Conservation (phyloP, 2,329 filamentous ascomycete genomes). For the Pezicula radicicola region DNA sequence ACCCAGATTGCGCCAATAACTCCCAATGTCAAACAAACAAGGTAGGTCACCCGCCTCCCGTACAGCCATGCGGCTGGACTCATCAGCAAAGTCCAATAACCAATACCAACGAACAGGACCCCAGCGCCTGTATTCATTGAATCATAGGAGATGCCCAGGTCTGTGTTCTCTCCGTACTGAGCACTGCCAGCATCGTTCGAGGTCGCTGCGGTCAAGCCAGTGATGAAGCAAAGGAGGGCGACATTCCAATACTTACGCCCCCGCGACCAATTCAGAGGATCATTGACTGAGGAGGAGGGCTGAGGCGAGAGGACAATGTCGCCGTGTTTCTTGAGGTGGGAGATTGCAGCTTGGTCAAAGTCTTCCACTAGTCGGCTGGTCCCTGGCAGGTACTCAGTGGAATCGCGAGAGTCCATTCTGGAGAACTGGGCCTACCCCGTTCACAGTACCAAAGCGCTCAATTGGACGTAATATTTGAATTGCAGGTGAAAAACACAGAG, state of each 20-base stretch:
- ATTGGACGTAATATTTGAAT: background rate
- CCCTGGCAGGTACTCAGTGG: slow-evolving; percentile 17
- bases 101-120: slow-evolving; percentile 52
- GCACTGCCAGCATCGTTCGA: slow-evolving; percentile 53
- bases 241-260: slow-evolving; percentile 48
- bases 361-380: slow-evolving; percentile 20
- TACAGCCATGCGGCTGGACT: slow-evolving; percentile 52
- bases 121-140: slow-evolving; percentile 55
- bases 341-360: slow-evolving; percentile 9
- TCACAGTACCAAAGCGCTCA: background rate
- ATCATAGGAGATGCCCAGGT: slow-evolving; percentile 48
- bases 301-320: slow-evolving; percentile 51
- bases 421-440: background rate
- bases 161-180: slow-evolving; percentile 43
- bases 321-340: slow-evolving; percentile 22
- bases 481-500: background rate
- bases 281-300: slow-evolving; percentile 49
- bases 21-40: slow-evolving; percentile 47
- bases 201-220: slow-evolving; percentile 52
- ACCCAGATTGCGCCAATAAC: slow-evolving; percentile 47
- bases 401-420: background rate
- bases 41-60: slow-evolving; percentile 50
- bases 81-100: slow-evolving; percentile 51
- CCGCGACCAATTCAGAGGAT: slow-evolving; percentile 49
- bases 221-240: slow-evolving; percentile 48